Conservation (phyloP, 139 green algal genomes). For the Tetraselmis striata region DNA sequence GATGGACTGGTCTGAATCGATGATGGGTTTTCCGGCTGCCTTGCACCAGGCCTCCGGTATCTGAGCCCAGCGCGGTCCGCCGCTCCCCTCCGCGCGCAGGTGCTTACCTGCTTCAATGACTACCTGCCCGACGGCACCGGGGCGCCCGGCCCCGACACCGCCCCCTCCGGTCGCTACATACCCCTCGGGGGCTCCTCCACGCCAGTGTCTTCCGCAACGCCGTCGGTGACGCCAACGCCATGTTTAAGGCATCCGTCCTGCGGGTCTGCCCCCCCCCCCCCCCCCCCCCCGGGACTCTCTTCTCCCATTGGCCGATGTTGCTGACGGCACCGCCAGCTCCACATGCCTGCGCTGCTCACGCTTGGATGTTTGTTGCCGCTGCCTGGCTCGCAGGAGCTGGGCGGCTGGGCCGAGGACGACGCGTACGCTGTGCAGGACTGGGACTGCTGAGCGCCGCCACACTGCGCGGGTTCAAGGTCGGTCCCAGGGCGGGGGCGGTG, state of each 20-base stretch:
- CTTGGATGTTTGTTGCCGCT: too few species aligned
- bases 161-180: neutral
- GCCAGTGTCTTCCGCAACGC: neutral
- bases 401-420: conserved; percentile 3
- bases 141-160: neutral
- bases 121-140: neutral
- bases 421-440: conserved; percentile 4
- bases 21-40: too few species aligned
- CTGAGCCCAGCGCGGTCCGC: too few species aligned
- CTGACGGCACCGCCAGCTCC: too few species aligned
- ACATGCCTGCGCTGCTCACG: too few species aligned
- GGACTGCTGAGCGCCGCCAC: neutral
- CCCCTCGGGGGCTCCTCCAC: conserved; percentile 1
- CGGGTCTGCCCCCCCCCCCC: neutral
- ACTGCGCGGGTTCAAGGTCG: neutral
- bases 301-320: too few species aligned
- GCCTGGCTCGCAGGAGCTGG: neutral
- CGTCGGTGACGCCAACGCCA: neutral
- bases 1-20: too few species aligned
- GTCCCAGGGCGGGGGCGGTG: too few species aligned
- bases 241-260: neutral
- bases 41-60: too few species aligned
- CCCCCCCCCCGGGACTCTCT: too few species aligned
- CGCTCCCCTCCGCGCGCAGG: too few species aligned
- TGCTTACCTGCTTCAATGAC: conserved; percentile 1